These are phyloP conservation scores for Globisporangium parvum DNA, from an alignment of 352 stramenopile genomes.

Conservation along the genomic window DNA sequence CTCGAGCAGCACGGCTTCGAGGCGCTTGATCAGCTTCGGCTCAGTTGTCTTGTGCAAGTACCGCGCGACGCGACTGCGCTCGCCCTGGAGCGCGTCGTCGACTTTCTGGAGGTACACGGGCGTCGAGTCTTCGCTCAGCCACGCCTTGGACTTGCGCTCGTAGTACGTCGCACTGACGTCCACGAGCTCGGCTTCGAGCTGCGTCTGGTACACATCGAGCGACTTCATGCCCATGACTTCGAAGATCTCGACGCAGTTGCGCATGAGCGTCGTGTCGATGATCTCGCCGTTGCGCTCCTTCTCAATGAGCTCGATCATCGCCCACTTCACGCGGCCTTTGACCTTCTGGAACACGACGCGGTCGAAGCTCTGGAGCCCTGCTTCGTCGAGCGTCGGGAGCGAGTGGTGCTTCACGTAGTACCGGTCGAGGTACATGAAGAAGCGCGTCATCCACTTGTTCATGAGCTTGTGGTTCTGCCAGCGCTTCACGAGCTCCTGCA, in stretches of 20 bases:
- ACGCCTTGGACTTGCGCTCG: slow-evolving; percentile 94
- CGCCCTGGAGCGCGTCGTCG: slow-evolving; percentile 72
- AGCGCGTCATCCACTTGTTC: slow-evolving; percentile 99
- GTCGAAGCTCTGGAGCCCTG: slow-evolving; percentile 81
- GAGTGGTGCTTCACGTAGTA: slow-evolving; percentile 98
- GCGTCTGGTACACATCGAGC: slow-evolving; percentile 94
- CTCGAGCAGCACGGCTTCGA: slow-evolving; percentile 94
- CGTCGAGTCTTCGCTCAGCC: slow-evolving; percentile 96
- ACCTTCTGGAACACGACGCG: slow-evolving; percentile 82
- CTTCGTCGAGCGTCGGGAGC: slow-evolving; percentile 93
- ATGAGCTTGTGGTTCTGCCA: slow-evolving; percentile 99
- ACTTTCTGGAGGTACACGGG: slow-evolving; percentile 98
- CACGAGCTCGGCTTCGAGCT: slow-evolving; percentile 94
- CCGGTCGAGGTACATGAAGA: slow-evolving; percentile 99
- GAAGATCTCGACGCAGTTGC: slow-evolving; percentile 97
- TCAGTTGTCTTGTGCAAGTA: slow-evolving; percentile 97
- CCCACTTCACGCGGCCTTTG: slow-evolving; percentile 73
- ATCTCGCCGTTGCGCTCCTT: slow-evolving; percentile 97
- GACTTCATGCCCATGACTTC: slow-evolving; percentile 97
- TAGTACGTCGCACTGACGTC: slow-evolving; percentile 93
- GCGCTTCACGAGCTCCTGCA: slow-evolving; percentile 95
- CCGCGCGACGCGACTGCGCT: slow-evolving; percentile 86
- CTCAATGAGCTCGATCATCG: slow-evolving; percentile 96
- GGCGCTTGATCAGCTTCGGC: slow-evolving; percentile 91
- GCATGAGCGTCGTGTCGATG: slow-evolving; percentile 96